A percentile compares a stretch with the other conserved stretches of the same genome.
Evolutionary conservation across 371 early-diverging fungal species (phyloP).

Genomic region (Lichtheimia corymbifera): DNA sequence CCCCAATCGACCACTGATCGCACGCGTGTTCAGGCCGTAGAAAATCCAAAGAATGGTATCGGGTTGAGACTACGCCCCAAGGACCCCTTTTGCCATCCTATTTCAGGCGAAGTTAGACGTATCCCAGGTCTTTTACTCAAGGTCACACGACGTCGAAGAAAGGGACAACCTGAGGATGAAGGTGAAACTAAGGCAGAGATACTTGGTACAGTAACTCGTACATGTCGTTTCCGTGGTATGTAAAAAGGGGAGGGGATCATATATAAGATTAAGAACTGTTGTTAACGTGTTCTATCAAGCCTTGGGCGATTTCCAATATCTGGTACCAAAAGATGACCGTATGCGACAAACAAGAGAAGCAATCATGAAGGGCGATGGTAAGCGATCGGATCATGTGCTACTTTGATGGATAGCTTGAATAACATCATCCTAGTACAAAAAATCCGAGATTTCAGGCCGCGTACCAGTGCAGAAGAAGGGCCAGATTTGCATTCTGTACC

Average conservation of each 20-base stretch:
- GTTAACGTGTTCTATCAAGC: constrained; percentile 22
- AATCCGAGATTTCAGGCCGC: too few species aligned
- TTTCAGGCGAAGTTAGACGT: constrained; percentile 53
- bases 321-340: constrained; percentile 44
- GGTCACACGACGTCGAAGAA: constrained; percentile 55
- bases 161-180: constrained; percentile 28
- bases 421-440: background rate
- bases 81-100: constrained; percentile 67
- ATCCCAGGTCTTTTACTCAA: constrained; percentile 59
- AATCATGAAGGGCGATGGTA: constrained; percentile 48
- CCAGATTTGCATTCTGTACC: constrained; percentile 29
- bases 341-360: constrained; percentile 35
- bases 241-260: constrained; percentile 4
- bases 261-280: background rate
- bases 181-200: constrained; percentile 37
- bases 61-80: constrained; percentile 54
- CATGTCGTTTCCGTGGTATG: constrained; percentile 57
- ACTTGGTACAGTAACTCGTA: constrained; percentile 48
- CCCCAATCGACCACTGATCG: too few species aligned
- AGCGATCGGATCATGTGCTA: background rate
- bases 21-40: constrained; percentile 5
- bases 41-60: constrained; percentile 22
- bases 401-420: background rate
- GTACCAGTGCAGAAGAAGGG: too few species aligned
- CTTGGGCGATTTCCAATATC: constrained; percentile 62